Percentiles rank a stretch among this genome's conserved stretches.
These are phyloP conservation scores for Eimeria necatrix DNA, from an alignment of 169 alveolate species.

Conservation along the genomic window DNA sequence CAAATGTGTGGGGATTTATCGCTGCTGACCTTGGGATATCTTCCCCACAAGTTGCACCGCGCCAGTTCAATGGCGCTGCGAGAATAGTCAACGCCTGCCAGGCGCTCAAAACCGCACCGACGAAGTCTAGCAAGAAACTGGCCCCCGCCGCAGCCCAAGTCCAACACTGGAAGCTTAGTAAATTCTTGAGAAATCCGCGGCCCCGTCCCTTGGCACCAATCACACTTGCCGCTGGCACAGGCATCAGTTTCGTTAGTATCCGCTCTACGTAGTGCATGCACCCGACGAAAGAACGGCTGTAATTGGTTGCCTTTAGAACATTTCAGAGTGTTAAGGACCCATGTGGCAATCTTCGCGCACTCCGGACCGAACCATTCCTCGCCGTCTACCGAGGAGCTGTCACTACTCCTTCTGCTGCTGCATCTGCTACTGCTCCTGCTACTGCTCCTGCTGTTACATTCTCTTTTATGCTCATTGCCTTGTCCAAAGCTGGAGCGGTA, in stretches of 20 bases:
- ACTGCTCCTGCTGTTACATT: neutral
- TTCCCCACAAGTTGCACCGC: constrained; percentile 7
- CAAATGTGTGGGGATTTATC: neutral
- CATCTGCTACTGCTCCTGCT: constrained; percentile 39
- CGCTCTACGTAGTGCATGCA: neutral
- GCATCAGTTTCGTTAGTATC: neutral
- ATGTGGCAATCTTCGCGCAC: constrained; percentile 59
- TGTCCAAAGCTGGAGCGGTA: neutral
- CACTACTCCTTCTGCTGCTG: constrained; percentile 33
- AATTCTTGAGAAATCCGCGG: neutral
- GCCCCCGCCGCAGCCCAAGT: constrained; percentile 78
- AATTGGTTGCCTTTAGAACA: neutral
- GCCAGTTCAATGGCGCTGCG: constrained; percentile 66
- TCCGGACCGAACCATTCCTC: constrained; percentile 80
- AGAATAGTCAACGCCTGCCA: constrained; percentile 76
- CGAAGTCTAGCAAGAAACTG: constrained; percentile 64
- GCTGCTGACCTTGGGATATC: neutral
- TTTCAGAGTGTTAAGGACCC: constrained; percentile 33
- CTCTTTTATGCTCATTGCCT: neutral
- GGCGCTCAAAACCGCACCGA: constrained; percentile 63
- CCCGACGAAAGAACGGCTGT: constrained; percentile 10
- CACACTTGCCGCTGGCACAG: constrained; percentile 1
- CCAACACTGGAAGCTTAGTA: constrained; percentile 24
- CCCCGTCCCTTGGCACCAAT: constrained; percentile 46
- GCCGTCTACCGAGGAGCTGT: constrained; percentile 50